Evolutionary conservation across 176 grass and related monocot species (phyloP).

Genomic region (Thalia dealbata): DNA sequence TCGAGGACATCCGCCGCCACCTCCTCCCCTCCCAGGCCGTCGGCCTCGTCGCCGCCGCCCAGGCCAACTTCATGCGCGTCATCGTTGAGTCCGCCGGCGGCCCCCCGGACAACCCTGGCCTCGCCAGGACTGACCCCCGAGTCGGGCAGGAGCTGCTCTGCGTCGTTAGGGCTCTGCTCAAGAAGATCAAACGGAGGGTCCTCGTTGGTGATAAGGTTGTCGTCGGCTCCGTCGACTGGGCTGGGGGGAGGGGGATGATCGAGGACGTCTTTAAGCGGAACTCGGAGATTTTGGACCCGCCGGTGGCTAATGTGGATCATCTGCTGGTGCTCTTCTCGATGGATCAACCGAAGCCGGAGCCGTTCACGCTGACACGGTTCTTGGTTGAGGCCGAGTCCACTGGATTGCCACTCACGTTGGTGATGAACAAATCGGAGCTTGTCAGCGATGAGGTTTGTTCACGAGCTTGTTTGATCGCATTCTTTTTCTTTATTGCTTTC

Average conservation of each 20-base stretch:
- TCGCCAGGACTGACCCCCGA: conserved; percentile 22
- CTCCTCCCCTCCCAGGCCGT: conserved; percentile 66
- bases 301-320: conserved; percentile 71
- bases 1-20: conserved; percentile 1
- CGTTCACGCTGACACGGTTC: conserved; percentile 77
- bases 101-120: conserved; percentile 1
- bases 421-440: conserved; percentile 82
- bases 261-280: conserved; percentile 70
- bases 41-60: conserved; percentile 63
- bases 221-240: conserved; percentile 61
- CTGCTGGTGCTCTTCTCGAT: conserved; percentile 74
- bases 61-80: conserved; percentile 97
- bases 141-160: conserved; percentile 64
- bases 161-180: conserved; percentile 73
- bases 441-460: conserved; percentile 48
- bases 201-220: conserved; percentile 82
- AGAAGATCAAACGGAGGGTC: conserved; percentile 87
- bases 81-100: conserved; percentile 46
- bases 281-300: conserved; percentile 60
- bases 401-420: conserved; percentile 52
- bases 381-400: conserved; percentile 78
- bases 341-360: conserved; percentile 62
- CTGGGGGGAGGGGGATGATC: conserved; percentile 60
- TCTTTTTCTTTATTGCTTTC: neutral
- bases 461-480: neutral